Evolutionary conservation across 2,329 filamentous ascomycete species (phyloP).

Genomic region (Claviceps sorghi): DNA sequence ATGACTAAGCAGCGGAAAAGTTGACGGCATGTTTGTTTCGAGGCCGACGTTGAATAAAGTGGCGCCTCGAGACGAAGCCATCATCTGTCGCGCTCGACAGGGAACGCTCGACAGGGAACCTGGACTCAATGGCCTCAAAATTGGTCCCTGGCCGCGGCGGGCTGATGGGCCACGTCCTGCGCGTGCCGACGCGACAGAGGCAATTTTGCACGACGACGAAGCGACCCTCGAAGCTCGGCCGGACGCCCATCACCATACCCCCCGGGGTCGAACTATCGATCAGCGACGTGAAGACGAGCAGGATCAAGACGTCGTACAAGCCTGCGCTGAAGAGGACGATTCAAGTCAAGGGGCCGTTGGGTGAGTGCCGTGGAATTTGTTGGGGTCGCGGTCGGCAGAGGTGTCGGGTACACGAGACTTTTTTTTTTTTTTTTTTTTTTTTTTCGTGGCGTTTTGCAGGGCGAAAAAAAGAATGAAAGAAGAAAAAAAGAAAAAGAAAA

Average conservation of each 20-base stretch:
- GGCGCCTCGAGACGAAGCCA: background rate
- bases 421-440: background rate
- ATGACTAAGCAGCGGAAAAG: slow-evolving; percentile 11
- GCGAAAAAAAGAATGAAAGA: background rate
- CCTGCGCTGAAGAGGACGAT: slow-evolving; percentile 51
- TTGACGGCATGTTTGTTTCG: background rate
- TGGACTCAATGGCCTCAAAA: slow-evolving; percentile 34
- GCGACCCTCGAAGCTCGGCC: slow-evolving; percentile 69
- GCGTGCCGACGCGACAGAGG: slow-evolving; percentile 52
- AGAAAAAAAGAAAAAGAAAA: background rate
- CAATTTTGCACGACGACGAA: slow-evolving; percentile 57
- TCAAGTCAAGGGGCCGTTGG: slow-evolving; percentile 67
- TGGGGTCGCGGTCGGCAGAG: background rate
- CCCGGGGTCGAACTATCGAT: slow-evolving; percentile 67
- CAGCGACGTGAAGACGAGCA: slow-evolving; percentile 42
- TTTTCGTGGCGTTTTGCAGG: background rate
- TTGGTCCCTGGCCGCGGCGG: slow-evolving; percentile 48
- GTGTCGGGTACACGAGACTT: too few relatives aligned
- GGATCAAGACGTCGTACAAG: slow-evolving; percentile 43
- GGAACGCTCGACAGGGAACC: slow-evolving; percentile 2
- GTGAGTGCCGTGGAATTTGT: slow-evolving; percentile 27
- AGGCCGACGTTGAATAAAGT: background rate
- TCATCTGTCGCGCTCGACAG: slow-evolving; percentile 4
- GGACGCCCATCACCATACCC: slow-evolving; percentile 65
- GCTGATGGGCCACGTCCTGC: slow-evolving; percentile 42